Base-by-base conservation (phyloP, 257 asterid species). In the Echites panduratus region DNA sequence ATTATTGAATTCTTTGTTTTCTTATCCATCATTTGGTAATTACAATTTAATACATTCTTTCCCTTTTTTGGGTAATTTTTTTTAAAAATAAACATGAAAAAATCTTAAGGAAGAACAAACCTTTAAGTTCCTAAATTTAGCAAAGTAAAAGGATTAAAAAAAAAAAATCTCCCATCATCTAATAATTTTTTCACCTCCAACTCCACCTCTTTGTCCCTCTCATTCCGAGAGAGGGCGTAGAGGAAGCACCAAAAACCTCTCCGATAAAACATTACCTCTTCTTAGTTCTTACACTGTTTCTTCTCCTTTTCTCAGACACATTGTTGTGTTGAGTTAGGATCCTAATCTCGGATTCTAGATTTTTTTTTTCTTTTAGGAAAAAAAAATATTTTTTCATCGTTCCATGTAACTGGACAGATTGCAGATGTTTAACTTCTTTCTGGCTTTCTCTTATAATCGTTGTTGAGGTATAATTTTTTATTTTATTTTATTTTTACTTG, bases 381-480 rank as follows among this genome's bases (percentile, higher is more conserved):
- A n/a, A n/a, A n/a, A n/a, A n/a, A n/a, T n/a, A n/a, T n/a, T 13
- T 49, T 49, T 49, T 49, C 19, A 11, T 26, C 80, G 41, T 38
- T 9, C 5, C 12, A 68, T 68, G 45, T 76, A 40, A 57, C 24
- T 29, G 22, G 10, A 35, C 4, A 59, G 32, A 50, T 19, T 76
- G 59, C 57, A 35, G 78, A 35, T 72, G 59, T 11, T 68, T 17
- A 77, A 73, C 44, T 66, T 57, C 16, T 20, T 45, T 24, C 61
- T 71, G 32, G 49, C 40, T 20, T 49, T 71, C 59, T 38, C 27
- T 54, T 72, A 69, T 61, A 41, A 24, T 44, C 14, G 12, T 26
- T 65, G 12, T 26, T 65, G 35, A 70, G 79, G 82, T 73, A 40
- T 53, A 22, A 52, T 5, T n/a, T n/a, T n/a, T n/a, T n/a, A n/a